Percentiles rank a stretch among this genome's conserved stretches.
phyloP scores from a whole-genome alignment of 768 basidiomycete species.

The Suillus occidentalis region DNA sequence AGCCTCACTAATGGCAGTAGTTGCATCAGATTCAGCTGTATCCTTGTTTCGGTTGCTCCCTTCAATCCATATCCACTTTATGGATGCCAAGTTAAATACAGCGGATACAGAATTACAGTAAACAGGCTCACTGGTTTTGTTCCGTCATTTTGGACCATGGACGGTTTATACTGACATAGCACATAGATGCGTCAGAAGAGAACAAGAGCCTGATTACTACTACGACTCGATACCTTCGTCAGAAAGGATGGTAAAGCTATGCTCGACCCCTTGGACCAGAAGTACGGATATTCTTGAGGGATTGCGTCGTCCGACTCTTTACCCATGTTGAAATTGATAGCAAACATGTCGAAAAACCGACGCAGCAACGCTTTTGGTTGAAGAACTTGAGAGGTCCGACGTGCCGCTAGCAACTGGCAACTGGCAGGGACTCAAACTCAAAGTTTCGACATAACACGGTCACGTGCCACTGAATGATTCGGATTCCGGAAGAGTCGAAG shows the following conservation, averaged over 20 bases:
- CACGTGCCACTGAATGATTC: neutral
- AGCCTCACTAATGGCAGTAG: slow-evolving; percentile 47
- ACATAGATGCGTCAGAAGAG: slow-evolving; percentile 6
- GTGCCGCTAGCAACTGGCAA: too few species aligned
- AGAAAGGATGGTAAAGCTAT: slow-evolving; percentile 53
- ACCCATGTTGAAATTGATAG: neutral
- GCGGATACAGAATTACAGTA: neutral
- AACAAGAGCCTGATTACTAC: neutral
- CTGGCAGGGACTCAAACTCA: neutral
- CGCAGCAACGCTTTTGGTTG: neutral
- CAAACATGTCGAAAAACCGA: neutral
- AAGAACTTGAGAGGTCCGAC: neutral
- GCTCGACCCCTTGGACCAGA: slow-evolving; percentile 47
- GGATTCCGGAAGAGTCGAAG: neutral
- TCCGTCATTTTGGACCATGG: slow-evolving; percentile 77
- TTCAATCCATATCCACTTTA: slow-evolving; percentile 69
- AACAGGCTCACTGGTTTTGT: slow-evolving; percentile 59
- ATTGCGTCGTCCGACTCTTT: slow-evolving; percentile 39
- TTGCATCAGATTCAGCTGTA: slow-evolving; percentile 13
- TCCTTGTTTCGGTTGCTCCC: slow-evolving; percentile 12
- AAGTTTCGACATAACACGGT: neutral
- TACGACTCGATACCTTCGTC: slow-evolving; percentile 42
- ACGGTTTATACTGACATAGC: slow-evolving; percentile 60
- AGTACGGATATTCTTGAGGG: slow-evolving; percentile 46
- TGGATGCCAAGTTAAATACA: neutral